These are phyloP conservation scores for Venturia carpophila DNA, from an alignment of 2,329 filamentous ascomycete species.

Conservation along the genomic window DNA sequence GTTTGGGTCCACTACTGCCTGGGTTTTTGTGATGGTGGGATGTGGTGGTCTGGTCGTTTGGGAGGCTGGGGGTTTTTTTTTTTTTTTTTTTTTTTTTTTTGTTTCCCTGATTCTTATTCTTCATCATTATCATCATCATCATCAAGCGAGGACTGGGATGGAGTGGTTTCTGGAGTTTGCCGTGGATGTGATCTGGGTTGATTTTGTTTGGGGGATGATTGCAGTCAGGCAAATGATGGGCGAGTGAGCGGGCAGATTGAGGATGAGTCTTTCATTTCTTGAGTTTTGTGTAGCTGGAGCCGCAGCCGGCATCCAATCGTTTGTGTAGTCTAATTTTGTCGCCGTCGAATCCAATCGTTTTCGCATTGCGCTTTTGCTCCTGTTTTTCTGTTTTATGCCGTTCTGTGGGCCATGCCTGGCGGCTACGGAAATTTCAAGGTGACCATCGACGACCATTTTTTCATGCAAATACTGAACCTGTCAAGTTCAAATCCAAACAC, in stretches of 20 bases:
- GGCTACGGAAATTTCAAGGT: background rate
- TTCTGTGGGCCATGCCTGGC: background rate
- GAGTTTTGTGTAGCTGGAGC: background rate
- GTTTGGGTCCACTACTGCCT: too few species aligned
- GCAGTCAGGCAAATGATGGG: background rate
- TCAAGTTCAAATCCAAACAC: background rate
- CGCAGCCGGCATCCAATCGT: background rate
- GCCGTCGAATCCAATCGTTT: background rate
- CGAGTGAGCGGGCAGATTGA: background rate
- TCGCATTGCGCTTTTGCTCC: background rate
- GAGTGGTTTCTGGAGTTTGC: background rate
- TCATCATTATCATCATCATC: too few species aligned
- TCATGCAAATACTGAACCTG: background rate
- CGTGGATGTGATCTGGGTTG: background rate
- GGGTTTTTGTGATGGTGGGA: too few species aligned
- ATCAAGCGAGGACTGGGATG: background rate
- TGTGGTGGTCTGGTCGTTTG: too few species aligned
- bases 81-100: too few species aligned
- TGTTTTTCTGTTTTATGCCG: too few species aligned
- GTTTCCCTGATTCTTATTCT: background rate
- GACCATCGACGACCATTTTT: background rate
- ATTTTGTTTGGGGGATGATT: background rate
- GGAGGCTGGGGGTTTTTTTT: too few species aligned
- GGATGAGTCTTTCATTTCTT: background rate
- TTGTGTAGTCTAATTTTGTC: background rate